Percentiles rank a stretch among this genome's conserved stretches.
phyloP scores from a whole-genome alignment of 2,329 filamentous ascomycete species.

The Teratosphaeria zuluensis region DNA sequence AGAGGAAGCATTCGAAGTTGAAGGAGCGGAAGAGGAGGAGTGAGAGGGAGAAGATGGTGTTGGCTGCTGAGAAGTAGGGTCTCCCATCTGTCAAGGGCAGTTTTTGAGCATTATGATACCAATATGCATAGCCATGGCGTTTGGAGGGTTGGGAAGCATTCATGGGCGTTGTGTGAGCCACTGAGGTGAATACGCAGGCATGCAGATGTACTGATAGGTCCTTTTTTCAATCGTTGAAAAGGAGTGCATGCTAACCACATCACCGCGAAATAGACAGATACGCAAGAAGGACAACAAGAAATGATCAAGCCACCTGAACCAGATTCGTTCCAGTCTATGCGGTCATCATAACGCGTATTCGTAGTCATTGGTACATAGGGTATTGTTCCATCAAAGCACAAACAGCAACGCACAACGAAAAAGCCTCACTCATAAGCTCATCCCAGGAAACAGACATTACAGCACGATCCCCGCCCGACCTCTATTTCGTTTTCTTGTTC shows the following conservation, averaged over 20 bases:
- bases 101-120: neutral
- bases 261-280: no score
- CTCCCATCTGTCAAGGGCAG: neutral
- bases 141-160: neutral
- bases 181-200: no score
- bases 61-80: constrained; percentile 53
- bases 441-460: neutral
- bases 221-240: no score
- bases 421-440: neutral
- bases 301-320: neutral
- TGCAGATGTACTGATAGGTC: no score
- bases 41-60: constrained; percentile 87
- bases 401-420: neutral
- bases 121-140: neutral
- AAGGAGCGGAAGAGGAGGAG: constrained; percentile 61
- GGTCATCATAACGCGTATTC: neutral
- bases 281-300: no score
- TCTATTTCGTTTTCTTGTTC: neutral
- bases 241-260: no score
- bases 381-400: neutral
- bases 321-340: neutral
- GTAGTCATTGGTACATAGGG: neutral
- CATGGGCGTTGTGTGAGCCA: no score
- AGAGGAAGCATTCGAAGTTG: constrained; percentile 82
- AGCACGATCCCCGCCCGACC: neutral